A percentile compares a stretch with the other conserved stretches of the same genome.
These are phyloP conservation scores for Salvia rosmarinus DNA, from an alignment of 257 asterid species.

Conservation along the genomic window DNA sequence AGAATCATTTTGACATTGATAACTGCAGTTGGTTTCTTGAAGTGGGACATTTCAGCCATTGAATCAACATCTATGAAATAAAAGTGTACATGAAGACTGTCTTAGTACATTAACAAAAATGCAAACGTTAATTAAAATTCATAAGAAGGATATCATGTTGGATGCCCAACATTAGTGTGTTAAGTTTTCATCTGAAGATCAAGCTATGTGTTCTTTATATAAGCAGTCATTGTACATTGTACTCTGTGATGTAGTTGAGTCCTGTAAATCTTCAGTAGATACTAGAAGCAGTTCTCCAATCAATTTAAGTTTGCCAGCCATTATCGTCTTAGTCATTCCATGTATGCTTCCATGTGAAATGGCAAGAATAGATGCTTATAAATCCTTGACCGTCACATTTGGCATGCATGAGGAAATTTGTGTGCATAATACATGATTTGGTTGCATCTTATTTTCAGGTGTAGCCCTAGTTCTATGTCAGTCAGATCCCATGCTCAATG, in stretches of 20 bases:
- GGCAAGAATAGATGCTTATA: neutral
- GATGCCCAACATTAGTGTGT: neutral
- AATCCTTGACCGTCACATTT: neutral
- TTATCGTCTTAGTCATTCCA: neutral
- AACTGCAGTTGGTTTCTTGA: neutral
- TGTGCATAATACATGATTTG: neutral
- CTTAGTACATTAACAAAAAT: neutral
- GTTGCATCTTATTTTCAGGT: constrained; percentile 53
- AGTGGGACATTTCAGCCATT: constrained; percentile 14
- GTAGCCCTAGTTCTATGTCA: constrained; percentile 87
- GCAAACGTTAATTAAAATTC: neutral
- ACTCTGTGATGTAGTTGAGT: neutral
- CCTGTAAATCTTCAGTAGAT: constrained; percentile 13
- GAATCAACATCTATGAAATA: neutral
- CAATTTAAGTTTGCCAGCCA: neutral
- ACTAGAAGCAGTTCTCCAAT: neutral
- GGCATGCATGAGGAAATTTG: neutral
- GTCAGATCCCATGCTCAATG: constrained; percentile 83
- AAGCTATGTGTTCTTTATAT: no score
- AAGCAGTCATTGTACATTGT: neutral
- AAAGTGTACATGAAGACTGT: neutral
- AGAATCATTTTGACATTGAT: neutral
- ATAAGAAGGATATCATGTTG: neutral
- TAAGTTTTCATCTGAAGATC: no score
- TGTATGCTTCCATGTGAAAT: neutral